Evolutionary conservation across 2,329 filamentous ascomycete species (phyloP).

Genomic region (Trichoderma hamatum): DNA sequence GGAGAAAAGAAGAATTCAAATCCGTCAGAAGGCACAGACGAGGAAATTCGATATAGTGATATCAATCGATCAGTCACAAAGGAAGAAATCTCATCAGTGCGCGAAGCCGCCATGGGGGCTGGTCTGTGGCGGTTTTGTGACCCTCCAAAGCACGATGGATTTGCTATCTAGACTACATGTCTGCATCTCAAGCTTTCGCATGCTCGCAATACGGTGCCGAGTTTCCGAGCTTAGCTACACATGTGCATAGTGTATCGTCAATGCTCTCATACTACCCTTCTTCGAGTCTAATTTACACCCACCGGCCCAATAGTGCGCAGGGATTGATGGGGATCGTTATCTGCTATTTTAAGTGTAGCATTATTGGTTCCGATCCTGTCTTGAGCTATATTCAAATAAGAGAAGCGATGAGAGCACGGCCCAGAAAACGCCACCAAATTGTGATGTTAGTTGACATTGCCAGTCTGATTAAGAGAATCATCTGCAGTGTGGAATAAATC

Average conservation of each 20-base stretch:
- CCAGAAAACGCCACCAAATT: slow-evolving; percentile 20
- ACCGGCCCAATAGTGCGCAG: neutral
- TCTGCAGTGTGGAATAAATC: neutral
- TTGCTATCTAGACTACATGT: slow-evolving; percentile 48
- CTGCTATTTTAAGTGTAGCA: slow-evolving; percentile 2
- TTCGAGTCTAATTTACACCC: neutral
- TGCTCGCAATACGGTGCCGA: neutral
- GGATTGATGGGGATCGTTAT: neutral
- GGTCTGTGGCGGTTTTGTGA: slow-evolving; percentile 83
- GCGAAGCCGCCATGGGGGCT: slow-evolving; percentile 67
- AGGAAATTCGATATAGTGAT: slow-evolving; percentile 68
- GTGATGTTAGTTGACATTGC: slow-evolving; percentile 18
- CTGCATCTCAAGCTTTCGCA: neutral
- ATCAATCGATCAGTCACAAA: slow-evolving; percentile 67
- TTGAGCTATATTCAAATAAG: neutral
- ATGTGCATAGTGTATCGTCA: neutral
- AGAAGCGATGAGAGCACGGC: slow-evolving; percentile 30
- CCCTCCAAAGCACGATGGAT: slow-evolving; percentile 55
- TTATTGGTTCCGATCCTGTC: neutral
- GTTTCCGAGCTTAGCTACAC: neutral
- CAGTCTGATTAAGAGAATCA: neutral
- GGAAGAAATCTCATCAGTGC: slow-evolving; percentile 67
- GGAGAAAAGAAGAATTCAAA: slow-evolving; percentile 32
- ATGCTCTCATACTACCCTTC: neutral
- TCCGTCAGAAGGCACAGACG: slow-evolving; percentile 32